These are phyloP conservation scores for Fraxinus quadrangulata DNA, from an alignment of 257 asterid species.

Conservation along the genomic window DNA sequence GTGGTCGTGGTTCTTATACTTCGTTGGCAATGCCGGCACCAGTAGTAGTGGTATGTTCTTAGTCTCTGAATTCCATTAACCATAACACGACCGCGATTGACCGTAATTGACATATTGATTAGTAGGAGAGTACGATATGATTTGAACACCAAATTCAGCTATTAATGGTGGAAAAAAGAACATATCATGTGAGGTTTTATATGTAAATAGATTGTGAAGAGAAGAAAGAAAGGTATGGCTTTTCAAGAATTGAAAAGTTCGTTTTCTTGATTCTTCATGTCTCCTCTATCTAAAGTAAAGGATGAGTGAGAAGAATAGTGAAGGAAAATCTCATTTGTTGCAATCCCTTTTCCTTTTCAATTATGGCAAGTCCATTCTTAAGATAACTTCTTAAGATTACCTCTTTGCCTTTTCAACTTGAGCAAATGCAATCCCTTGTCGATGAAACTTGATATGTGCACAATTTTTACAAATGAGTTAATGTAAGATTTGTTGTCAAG, in stretches of 20 bases:
- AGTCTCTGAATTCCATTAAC: slow-evolving; percentile 65
- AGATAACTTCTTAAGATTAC: background rate
- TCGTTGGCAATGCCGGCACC: slow-evolving; percentile 78
- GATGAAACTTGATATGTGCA: background rate
- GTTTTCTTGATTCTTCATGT: slow-evolving; percentile 29
- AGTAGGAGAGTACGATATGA: background rate
- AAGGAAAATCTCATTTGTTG: background rate
- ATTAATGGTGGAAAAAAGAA: slow-evolving; percentile 12
- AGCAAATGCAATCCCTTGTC: background rate
- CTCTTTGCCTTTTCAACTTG: background rate
- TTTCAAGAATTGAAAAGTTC: slow-evolving; percentile 36
- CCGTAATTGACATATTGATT: slow-evolving; percentile 38
- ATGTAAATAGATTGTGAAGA: slow-evolving; percentile 14
- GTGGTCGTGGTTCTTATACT: slow-evolving; percentile 69
- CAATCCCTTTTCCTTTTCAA: background rate
- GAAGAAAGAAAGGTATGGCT: slow-evolving; percentile 49
- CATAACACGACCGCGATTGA: slow-evolving; percentile 39
- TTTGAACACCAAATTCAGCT: background rate
- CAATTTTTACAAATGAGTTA: background rate
- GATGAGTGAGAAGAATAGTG: slow-evolving; percentile 34
- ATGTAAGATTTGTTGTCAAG: background rate
- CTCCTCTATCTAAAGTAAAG: slow-evolving; percentile 48
- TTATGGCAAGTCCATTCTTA: too few species aligned
- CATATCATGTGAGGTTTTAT: slow-evolving; percentile 11
- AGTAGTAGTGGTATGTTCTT: slow-evolving; percentile 77